Conservation (phyloP, 495 filamentous ascomycete species). For the Tuber calosporum region DNA sequence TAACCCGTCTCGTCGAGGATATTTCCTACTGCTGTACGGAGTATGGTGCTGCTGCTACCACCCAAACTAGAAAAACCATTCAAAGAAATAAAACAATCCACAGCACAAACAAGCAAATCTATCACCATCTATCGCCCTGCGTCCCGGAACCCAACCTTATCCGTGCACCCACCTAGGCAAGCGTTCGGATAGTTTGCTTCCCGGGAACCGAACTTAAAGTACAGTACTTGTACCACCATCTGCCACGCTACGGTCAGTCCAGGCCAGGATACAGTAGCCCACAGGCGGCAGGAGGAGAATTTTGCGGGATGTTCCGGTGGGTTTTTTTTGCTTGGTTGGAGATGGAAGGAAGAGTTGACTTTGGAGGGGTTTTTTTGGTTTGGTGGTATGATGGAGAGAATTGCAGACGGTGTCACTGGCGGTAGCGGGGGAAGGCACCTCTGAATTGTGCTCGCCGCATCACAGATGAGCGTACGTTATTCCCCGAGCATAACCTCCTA, state of each 20-base stretch:
- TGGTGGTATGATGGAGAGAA: too few relatives aligned
- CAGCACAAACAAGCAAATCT: background rate
- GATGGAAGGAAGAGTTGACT: background rate
- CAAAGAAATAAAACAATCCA: background rate
- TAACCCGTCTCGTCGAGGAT: background rate
- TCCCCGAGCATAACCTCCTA: background rate
- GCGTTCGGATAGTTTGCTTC: background rate
- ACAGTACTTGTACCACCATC: background rate
- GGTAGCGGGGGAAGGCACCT: background rate
- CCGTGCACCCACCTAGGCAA: background rate
- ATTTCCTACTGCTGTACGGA: background rate
- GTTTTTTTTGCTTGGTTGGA: background rate
- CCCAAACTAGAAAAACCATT: background rate
- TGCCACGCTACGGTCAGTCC: background rate
- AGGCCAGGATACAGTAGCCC: too few relatives aligned
- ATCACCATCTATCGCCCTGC: background rate
- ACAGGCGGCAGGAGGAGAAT: background rate
- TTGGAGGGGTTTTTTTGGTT: too few relatives aligned
- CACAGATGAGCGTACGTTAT: background rate
- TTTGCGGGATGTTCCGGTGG: background rate
- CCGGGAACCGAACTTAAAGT: background rate
- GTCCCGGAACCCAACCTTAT: background rate
- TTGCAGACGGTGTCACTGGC: too few relatives aligned
- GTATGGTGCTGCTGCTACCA: too few relatives aligned
- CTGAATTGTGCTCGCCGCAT: background rate